Evolutionary conservation across 108 stramenopile species (phyloP).

Genomic region (Cyclotella distinguenda): DNA sequence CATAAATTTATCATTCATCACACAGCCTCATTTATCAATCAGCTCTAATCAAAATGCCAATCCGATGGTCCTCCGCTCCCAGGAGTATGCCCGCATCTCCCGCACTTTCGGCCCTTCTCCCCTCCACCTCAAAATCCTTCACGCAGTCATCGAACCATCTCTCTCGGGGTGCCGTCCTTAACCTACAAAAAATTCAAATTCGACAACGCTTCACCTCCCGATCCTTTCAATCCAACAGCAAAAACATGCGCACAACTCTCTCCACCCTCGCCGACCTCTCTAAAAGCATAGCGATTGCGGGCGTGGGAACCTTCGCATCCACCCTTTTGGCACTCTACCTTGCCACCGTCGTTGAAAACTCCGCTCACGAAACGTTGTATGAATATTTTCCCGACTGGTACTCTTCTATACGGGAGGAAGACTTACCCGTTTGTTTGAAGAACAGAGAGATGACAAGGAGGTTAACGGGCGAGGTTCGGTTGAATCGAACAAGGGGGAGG

Average conservation of each 20-base stretch:
- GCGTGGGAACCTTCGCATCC: constrained; percentile 27
- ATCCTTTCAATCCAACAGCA: constrained; percentile 2
- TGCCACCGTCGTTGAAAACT: constrained; percentile 25
- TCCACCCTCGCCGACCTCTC: constrained; percentile 4
- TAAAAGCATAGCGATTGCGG: constrained; percentile 14
- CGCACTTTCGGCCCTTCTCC: constrained; percentile 4
- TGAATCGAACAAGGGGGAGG: background rate
- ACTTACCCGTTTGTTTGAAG: constrained; percentile 18
- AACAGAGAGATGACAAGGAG: constrained; percentile 21
- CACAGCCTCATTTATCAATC: background rate
- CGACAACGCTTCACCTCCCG: background rate
- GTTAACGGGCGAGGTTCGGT: constrained; percentile 2
- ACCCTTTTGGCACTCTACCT: constrained; percentile 33
- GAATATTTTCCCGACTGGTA: constrained; percentile 35
- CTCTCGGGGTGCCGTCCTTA: background rate
- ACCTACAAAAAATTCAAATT: background rate
- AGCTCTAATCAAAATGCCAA: constrained; percentile 14
- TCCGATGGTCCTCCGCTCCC: constrained; percentile 8
- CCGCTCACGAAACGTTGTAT: constrained; percentile 28
- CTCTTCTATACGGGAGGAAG: constrained; percentile 12
- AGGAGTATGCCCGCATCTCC: constrained; percentile 2
- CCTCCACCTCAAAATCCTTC: constrained; percentile 6
- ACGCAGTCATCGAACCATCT: background rate
- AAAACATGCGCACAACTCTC: constrained; percentile 1
- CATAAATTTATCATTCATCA: no score